A percentile compares a stretch with the other conserved stretches of the same genome.
Conservation (phyloP, 352 stramenopile genomes). For the Pythium diclinum region DNA sequence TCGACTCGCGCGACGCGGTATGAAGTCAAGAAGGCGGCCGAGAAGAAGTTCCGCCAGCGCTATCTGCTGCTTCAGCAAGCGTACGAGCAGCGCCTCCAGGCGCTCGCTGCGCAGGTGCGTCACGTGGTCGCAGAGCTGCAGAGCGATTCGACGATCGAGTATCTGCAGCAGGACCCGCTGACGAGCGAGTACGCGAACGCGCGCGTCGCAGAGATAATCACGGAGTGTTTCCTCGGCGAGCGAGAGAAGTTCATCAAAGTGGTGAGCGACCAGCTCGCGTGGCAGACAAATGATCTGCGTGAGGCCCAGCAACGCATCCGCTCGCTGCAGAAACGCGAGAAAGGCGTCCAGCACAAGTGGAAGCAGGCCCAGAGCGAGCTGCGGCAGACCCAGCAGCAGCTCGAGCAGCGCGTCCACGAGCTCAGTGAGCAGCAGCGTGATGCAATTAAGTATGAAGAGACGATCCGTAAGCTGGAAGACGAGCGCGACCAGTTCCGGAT, state of each 20-base stretch:
- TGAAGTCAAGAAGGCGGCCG: constrained; percentile 50
- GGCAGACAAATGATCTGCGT: constrained; percentile 62
- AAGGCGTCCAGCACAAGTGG: constrained; percentile 41
- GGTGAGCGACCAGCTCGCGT: constrained; percentile 67
- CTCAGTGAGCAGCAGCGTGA: constrained; percentile 41
- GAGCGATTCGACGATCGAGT: constrained; percentile 56
- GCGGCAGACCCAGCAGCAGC: constrained; percentile 35
- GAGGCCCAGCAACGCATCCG: constrained; percentile 49
- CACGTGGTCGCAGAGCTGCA: constrained; percentile 51
- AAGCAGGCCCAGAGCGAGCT: constrained; percentile 42
- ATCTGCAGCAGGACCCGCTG: constrained; percentile 59
- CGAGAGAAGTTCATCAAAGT: constrained; percentile 71
- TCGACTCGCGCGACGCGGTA: constrained; percentile 14
- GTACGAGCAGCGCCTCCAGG: constrained; percentile 69
- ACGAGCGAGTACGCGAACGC: constrained; percentile 61
- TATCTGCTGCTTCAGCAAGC: constrained; percentile 66
- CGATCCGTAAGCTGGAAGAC: constrained; percentile 24
- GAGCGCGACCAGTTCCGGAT: constrained; percentile 36
- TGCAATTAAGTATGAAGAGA: constrained; percentile 25
- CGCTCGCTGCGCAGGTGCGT: constrained; percentile 49
- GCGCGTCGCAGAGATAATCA: constrained; percentile 60
- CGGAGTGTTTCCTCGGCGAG: constrained; percentile 65
- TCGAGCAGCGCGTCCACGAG: constrained; percentile 45
- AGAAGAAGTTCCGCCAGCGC: constrained; percentile 70
- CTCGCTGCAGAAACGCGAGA: constrained; percentile 36